A percentile compares a stretch with the other conserved stretches of the same genome.
These are phyloP conservation scores for Nemania abortiva DNA, from an alignment of 2,329 filamentous ascomycete genomes.

Conservation along the genomic window DNA sequence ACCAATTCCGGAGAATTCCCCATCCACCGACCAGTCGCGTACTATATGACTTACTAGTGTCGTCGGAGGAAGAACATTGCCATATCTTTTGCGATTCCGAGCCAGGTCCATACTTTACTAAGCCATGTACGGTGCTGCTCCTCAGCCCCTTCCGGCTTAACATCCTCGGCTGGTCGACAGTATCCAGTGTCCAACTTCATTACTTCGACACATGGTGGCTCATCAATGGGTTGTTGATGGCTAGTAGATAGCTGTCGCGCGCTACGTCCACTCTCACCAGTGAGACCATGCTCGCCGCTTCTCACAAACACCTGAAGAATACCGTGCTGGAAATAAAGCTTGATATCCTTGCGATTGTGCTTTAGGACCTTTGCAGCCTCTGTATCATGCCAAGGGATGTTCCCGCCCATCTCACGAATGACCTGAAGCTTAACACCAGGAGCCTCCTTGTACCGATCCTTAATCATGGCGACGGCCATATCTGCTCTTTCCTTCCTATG, in stretches of 20 bases:
- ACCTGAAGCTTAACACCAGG: constrained; percentile 3
- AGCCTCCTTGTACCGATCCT: neutral
- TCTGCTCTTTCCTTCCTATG: constrained; percentile 1
- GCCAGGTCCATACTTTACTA: neutral
- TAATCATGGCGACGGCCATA: constrained; percentile 1
- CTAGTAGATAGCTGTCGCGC: neutral
- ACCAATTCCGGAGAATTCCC: too few relatives aligned
- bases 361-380: constrained; percentile 13
- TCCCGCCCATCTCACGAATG: neutral
- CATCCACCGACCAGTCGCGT: too few relatives aligned
- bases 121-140: neutral
- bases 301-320: constrained; percentile 3
- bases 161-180: too few relatives aligned
- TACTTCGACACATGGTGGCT: neutral
- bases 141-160: neutral
- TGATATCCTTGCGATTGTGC: neutral
- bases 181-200: neutral
- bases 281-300: neutral
- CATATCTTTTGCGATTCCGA: neutral
- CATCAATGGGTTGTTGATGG: neutral
- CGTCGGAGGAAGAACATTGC: neutral
- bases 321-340: neutral
- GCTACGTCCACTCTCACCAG: neutral
- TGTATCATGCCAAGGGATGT: constrained; percentile 1
- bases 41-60: too few relatives aligned